Percentiles rank a stretch among this genome's conserved stretches.
Evolutionary conservation across 495 filamentous ascomycete species (phyloP).

Genomic region (Neohortaea acidophila): DNA sequence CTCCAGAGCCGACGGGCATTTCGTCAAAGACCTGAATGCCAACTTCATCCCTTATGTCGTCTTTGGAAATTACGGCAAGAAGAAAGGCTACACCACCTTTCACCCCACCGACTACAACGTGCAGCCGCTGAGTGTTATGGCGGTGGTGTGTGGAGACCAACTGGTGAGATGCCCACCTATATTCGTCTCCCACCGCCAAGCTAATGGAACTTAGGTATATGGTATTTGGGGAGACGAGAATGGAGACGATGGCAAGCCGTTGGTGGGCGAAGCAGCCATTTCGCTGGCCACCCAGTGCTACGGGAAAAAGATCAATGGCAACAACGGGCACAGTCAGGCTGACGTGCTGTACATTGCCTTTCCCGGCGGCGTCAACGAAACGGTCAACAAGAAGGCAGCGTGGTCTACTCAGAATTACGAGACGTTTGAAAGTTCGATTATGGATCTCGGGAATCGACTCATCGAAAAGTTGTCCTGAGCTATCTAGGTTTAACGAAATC

Average conservation of each 20-base stretch:
- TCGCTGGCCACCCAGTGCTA: conserved; percentile 45
- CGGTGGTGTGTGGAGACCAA: conserved; percentile 43
- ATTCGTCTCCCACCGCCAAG: not conserved
- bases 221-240: conserved; percentile 57
- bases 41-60: conserved; percentile 51
- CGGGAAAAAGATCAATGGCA: conserved; percentile 14
- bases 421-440: conserved; percentile 1
- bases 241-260: conserved; percentile 26
- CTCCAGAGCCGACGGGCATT: conserved; percentile 33
- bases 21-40: conserved; percentile 37
- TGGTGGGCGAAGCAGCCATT: conserved; percentile 43
- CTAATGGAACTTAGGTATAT: conserved; percentile 32
- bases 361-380: conserved; percentile 3
- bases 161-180: conserved; percentile 29
- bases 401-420: not conserved
- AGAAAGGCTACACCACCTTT: conserved; percentile 25
- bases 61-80: conserved; percentile 40
- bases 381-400: not conserved
- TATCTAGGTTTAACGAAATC: too few species aligned
- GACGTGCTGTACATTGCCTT: conserved; percentile 20
- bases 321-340: conserved; percentile 11
- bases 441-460: not conserved
- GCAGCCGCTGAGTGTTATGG: conserved; percentile 46
- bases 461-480: not conserved
- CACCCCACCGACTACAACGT: conserved; percentile 38